Conservation (phyloP, 768 basidiomycete species). For the Suillus americanus region DNA sequence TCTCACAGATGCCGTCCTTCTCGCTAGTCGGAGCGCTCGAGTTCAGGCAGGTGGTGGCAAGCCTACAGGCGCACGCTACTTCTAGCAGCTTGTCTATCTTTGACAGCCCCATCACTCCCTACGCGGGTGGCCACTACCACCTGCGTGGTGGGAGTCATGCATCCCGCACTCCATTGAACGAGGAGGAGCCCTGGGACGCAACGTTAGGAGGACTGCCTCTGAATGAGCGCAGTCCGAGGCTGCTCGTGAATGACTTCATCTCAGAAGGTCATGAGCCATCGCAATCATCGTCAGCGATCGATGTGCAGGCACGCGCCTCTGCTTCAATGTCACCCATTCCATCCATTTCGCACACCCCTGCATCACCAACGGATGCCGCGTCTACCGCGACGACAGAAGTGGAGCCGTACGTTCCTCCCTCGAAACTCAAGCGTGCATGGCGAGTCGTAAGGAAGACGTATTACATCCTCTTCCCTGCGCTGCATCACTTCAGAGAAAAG, state of each 20-base stretch:
- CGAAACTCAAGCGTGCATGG: conserved; percentile 38
- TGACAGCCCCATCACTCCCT: conserved; percentile 67
- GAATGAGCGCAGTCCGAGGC: conserved; percentile 44
- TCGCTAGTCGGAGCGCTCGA: conserved; percentile 95
- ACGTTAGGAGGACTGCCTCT: conserved; percentile 48
- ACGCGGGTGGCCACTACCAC: conserved; percentile 75
- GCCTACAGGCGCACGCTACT: conserved; percentile 69
- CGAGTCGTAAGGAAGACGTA: conserved; percentile 40
- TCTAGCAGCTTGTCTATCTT: conserved; percentile 60
- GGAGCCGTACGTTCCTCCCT: conserved; percentile 40
- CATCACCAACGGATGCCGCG: conserved; percentile 38
- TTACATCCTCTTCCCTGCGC: conserved; percentile 81
- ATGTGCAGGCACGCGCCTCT: conserved; percentile 12
- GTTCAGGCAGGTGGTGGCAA: conserved; percentile 88
- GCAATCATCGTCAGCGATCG: background rate
- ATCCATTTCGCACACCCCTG: conserved; percentile 56
- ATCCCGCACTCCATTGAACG: conserved; percentile 34
- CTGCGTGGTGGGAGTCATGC: conserved; percentile 28
- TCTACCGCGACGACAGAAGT: conserved; percentile 44
- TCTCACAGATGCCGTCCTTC: conserved; percentile 71
- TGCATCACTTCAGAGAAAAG: conserved; percentile 73
- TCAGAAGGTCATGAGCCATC: conserved; percentile 14
- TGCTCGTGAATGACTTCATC: conserved; percentile 30
- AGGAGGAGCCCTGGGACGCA: conserved; percentile 51
- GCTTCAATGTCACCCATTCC: conserved; percentile 42